Conservation (phyloP, 2,329 filamentous ascomycete genomes). For the Verticillium dahliae region DNA sequence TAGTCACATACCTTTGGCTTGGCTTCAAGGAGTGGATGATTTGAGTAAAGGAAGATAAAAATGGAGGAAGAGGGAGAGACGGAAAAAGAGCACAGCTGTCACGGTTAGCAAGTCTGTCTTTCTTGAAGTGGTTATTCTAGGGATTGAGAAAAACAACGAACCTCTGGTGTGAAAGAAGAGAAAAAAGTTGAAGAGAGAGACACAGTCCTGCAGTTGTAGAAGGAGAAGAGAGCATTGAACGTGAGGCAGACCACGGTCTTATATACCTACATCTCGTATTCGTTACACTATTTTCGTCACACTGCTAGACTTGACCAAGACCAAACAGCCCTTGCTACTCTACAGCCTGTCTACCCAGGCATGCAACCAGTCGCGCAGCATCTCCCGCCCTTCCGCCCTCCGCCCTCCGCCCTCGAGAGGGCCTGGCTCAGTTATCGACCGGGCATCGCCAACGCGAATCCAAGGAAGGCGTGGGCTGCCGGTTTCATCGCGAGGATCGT, state of each 20-base stretch:
- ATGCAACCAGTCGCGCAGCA: neutral
- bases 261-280: neutral
- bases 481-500: neutral
- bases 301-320: no score
- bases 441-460: neutral
- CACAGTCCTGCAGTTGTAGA: constrained; percentile 5
- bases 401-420: neutral
- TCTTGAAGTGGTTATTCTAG: neutral
- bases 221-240: constrained; percentile 2
- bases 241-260: neutral
- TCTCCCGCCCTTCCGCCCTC: neutral
- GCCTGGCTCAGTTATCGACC: neutral
- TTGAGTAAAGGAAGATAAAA: constrained; percentile 1
- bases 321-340: neutral
- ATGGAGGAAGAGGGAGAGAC: constrained; percentile 7
- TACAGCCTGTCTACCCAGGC: neutral
- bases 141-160: neutral
- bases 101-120: neutral
- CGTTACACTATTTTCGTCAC: no score
- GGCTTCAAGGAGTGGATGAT: neutral
- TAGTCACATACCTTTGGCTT: neutral
- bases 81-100: constrained; percentile 22
- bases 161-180: constrained; percentile 8
- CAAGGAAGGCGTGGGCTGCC: neutral
- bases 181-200: constrained; percentile 6